Evolutionary conservation across 75 land plant species (phyloP).

Genomic region (Ceratopteris richardii): DNA sequence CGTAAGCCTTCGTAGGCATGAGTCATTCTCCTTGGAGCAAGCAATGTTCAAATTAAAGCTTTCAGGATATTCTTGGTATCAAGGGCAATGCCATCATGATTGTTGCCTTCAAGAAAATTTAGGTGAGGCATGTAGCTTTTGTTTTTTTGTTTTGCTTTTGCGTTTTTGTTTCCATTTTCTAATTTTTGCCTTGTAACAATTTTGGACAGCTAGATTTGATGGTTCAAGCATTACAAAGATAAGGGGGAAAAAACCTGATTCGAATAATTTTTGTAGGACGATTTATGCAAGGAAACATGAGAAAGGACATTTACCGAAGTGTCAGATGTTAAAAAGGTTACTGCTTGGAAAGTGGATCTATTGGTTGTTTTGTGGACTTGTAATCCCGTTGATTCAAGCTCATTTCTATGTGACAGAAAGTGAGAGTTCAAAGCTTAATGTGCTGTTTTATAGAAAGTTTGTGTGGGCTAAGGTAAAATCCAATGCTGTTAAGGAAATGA

Average conservation of each 20-base stretch:
- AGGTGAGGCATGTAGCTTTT: no score
- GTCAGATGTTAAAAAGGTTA: slow-evolving; percentile 2
- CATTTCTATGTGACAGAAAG: slow-evolving; percentile 94
- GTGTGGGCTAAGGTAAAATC: slow-evolving; percentile 56
- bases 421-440: slow-evolving; percentile 57
- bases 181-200: no score
- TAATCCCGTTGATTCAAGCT: slow-evolving; percentile 60
- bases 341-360: slow-evolving; percentile 58
- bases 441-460: slow-evolving; percentile 63
- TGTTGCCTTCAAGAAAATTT: background rate
- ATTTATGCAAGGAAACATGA: no score
- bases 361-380: slow-evolving; percentile 68
- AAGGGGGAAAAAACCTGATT: no score
- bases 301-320: no score
- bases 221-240: no score
- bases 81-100: background rate
- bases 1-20: slow-evolving; percentile 62
- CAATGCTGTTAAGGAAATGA: slow-evolving; percentile 24
- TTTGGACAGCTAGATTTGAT: no score
- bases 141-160: no score
- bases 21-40: slow-evolving; percentile 53
- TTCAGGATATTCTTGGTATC: slow-evolving; percentile 31
- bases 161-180: no score
- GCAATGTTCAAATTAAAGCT: slow-evolving; percentile 49
- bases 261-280: no score